Evolutionary conservation across 148 eudicot species (phyloP), one percentile per base, ranked within the genome.

Genomic region (Heliosperma pusillum): DNA sequence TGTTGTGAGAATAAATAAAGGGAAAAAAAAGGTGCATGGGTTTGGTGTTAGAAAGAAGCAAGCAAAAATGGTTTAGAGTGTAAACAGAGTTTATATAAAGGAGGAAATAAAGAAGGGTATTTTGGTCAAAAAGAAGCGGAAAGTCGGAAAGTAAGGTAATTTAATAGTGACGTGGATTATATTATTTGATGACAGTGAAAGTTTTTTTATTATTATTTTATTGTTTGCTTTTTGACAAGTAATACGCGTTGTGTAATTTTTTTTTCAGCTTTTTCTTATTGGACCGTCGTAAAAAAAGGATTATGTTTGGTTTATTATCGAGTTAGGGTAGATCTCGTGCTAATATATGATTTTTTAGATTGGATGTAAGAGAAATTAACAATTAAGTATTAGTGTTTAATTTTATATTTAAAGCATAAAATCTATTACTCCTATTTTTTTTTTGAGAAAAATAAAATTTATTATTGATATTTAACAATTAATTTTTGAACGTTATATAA

Each of bases 31-130:
- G 25, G 59, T 52, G 73, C 57, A 50, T 7, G 58, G n/a, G 19
- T 47, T 47, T 47, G 21, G 57, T 69, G 58, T 50, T 22, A 21
- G 21, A 44, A 1, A 10, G 57, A 70, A 70, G 60, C 60, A 70
- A 70, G 55, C 55, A 50, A 16, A 16, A 3, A 11, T 3, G 55
- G 19, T 13, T 65, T 65, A 9, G 13, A 30, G 45, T 65, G 69
- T 65, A 65, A 30, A 65, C 69, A 30, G 36, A 63, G 30, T 24
- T 10, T 63, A 63, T 63, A 63, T 63, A 63, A 63, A 63, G 67
- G 66, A 11, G 42, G 5, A 10, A 50, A n/a, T n/a, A n/a, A 17
- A 15, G 55, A 4, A 47, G 17, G 53, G 17, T 2, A 7, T 47
- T 47, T 12, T 50, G 55, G 55, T 50, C 55, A 50, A 50, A 11